These are phyloP conservation scores for Yarrowia sp. DNA, from an alignment of 805 yeast species.

Conservation along the genomic window DNA sequence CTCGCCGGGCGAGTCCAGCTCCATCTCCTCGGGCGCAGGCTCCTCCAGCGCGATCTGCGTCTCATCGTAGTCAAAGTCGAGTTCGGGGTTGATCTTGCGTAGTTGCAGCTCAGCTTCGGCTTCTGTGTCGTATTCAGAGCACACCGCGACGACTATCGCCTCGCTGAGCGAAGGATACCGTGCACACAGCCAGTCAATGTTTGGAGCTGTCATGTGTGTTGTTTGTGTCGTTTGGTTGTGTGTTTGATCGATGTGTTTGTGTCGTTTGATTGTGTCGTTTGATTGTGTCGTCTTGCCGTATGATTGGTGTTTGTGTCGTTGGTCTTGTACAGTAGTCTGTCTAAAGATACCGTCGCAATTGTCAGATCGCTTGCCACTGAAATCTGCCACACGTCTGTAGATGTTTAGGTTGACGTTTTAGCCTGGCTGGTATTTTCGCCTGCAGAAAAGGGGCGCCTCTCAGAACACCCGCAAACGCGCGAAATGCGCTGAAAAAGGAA, in stretches of 20 bases:
- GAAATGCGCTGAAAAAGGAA: too few species aligned
- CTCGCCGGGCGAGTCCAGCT: not conserved
- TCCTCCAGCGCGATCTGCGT: not conserved
- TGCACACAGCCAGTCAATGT: conserved; percentile 10
- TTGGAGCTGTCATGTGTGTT: not conserved
- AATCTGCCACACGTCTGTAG: too few species aligned
- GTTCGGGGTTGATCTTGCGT: not conserved
- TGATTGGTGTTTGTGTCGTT: too few species aligned
- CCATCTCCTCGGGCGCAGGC: not conserved
- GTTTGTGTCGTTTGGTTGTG: not conserved
- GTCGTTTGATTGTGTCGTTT: not conserved
- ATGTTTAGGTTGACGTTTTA: too few species aligned
- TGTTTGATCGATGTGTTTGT: not conserved
- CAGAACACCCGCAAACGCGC: too few species aligned
- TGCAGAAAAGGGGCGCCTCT: too few species aligned
- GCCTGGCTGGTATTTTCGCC: too few species aligned
- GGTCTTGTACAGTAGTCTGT: too few species aligned
- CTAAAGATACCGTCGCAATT: too few species aligned
- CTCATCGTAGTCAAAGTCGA: not conserved
- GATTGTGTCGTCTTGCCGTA: too few species aligned
- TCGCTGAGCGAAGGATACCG: not conserved
- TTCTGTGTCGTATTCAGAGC: conserved; percentile 5
- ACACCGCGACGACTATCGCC: not conserved
- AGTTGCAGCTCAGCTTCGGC: not conserved
- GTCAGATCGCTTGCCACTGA: too few species aligned